A percentile compares a stretch with the other conserved stretches of the same genome.
Evolutionary conservation across 495 filamentous ascomycete genomes (phyloP).

Genomic region (Recurvomyces mirabilis): DNA sequence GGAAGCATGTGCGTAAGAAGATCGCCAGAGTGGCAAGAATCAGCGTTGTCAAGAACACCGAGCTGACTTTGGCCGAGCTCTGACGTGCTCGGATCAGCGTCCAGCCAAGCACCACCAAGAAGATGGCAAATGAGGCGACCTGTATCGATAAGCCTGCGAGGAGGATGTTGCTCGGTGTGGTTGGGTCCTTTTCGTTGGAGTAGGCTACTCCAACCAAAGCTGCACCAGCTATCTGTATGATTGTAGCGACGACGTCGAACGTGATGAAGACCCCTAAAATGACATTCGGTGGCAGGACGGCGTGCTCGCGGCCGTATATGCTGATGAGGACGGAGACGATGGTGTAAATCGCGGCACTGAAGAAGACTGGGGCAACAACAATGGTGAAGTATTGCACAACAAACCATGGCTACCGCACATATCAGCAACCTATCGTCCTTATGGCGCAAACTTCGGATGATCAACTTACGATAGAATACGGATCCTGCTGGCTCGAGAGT

Average conservation of each 20-base stretch:
- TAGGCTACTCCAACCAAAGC: constrained; percentile 37
- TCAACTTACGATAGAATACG: constrained; percentile 32
- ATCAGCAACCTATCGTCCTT: background rate
- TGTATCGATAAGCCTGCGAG: constrained; percentile 42
- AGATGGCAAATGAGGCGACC: constrained; percentile 38
- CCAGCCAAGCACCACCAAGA: constrained; percentile 31
- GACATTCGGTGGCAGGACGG: constrained; percentile 24
- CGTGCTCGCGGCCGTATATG: constrained; percentile 27
- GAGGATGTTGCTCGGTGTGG: constrained; percentile 39
- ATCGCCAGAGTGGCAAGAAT: constrained; percentile 37
- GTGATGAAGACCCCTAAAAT: constrained; percentile 40
- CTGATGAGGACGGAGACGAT: constrained; percentile 34
- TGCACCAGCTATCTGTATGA: constrained; percentile 42
- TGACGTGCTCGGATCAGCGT: constrained; percentile 2
- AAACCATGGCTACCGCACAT: constrained; percentile 32
- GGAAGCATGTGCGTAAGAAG: constrained; percentile 42
- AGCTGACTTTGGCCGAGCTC: constrained; percentile 1
- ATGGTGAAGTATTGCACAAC: constrained; percentile 51
- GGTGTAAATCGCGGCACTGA: constrained; percentile 43
- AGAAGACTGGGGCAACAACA: constrained; percentile 45
- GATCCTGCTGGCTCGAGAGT: constrained; percentile 30
- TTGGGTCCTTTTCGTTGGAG: constrained; percentile 33
- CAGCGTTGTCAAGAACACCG: constrained; percentile 32
- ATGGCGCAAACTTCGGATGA: background rate
- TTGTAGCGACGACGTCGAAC: constrained; percentile 39